Evolutionary conservation across 495 filamentous ascomycete species (phyloP), one percentile per base, ranked within the genome.

Genomic region (Immersiella caudata): DNA sequence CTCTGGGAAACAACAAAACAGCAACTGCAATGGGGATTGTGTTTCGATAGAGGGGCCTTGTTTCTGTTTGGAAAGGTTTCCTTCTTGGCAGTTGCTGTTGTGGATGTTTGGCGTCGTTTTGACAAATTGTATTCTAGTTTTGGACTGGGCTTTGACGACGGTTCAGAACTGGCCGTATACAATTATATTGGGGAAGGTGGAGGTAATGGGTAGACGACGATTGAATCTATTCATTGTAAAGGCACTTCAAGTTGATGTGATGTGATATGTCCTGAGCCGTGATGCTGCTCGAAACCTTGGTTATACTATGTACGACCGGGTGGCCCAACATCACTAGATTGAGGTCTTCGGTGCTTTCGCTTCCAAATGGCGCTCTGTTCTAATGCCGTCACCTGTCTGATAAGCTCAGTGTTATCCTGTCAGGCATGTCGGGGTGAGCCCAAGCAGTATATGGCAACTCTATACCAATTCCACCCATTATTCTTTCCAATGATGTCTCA

Each of bases 141-240:
- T 55, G 52, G 20, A 55, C 20, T 12, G 52, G 52, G 20, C 52
- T 26, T 55, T 52, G 49, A 22, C 8, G 22, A 33, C 2, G 26
- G 26, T 29, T 29, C 27, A 33, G 22, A 33, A 6, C 56, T 29
- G 24, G 20, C 52, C 25, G 49, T 35, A 62, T 62, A 49, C 20
- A 14, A 9, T 46, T 25, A 12, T 20, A 50, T 25, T 56, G 52
- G 62, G 33, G 56, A 60, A 64, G 69, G 62, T 66, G 26, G 9
- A 63, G 29, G 14, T 50, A 9, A 67, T 70, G 71, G 69, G 69
- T 80, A 79, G 78, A 80, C 24, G 78, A 76, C 78, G 64, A 61
- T 77, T 78, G 78, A 79, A 78, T 80, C 78, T 80, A 80, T 78
- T 72, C 73, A 72, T 73, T 62, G 63, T 68, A 72, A 59, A 26